Percentiles rank a stretch among this genome's conserved stretches.
phyloP scores from a whole-genome alignment of 345 rosid genomes.

The Geranium rotundifolium region DNA sequence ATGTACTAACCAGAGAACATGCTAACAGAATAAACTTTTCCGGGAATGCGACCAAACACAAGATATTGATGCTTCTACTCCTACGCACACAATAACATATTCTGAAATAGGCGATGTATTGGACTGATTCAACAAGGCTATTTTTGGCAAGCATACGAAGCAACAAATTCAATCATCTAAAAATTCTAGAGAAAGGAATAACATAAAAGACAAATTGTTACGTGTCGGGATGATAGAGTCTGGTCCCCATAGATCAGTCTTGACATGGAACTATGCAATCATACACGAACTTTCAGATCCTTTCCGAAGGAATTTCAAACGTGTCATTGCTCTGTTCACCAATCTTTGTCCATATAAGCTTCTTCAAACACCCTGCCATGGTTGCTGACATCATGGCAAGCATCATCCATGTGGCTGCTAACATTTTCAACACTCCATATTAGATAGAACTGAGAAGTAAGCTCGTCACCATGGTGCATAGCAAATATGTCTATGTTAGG shows the following conservation, averaged over 20 bases:
- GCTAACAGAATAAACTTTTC: not conserved
- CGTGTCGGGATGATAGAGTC: not conserved
- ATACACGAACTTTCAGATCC: not conserved
- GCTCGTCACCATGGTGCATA: not conserved
- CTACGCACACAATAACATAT: not conserved
- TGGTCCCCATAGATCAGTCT: not conserved
- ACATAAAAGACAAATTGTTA: not conserved
- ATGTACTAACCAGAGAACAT: not conserved
- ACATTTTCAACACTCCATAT: not conserved
- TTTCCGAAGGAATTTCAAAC: not conserved
- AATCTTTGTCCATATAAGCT: not conserved
- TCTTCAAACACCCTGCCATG: not conserved
- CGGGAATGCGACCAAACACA: slow-evolving; percentile 1
- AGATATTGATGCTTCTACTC: not conserved
- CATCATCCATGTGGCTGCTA: not conserved
- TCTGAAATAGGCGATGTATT: too few relatives aligned
- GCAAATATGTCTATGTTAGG: not conserved
- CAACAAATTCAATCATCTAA: not conserved
- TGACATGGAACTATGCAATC: not conserved
- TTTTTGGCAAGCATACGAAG: not conserved
- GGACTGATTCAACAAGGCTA: too few relatives aligned
- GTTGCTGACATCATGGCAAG: slow-evolving; percentile 1
- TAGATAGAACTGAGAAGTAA: not conserved
- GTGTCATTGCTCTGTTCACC: not conserved
- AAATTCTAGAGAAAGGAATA: not conserved